Base-by-base conservation (phyloP, 1,284 basidiomycete species). In the Salmacisia buchloeana region DNA sequence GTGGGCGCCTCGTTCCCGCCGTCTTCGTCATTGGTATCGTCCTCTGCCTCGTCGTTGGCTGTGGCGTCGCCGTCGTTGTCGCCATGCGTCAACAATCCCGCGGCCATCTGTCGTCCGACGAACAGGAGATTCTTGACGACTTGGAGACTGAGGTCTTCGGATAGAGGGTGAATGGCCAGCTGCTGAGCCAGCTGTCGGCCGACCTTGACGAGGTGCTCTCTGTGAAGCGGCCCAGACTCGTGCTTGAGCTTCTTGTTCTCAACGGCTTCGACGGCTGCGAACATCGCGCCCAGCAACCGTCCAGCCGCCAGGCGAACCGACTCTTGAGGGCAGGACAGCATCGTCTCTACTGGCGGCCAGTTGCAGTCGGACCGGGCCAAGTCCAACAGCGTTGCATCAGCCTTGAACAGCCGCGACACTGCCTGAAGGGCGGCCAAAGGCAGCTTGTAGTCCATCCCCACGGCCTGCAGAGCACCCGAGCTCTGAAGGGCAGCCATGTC, bases 111-210 rank as follows among this genome's bases (percentile, higher is more conserved):
- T 81, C 91, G 92, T 33, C 90, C 90, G 34, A 96, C 83, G 76
- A 89, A 96, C 75, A 96, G 92, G 15, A 98, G 81, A 70, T 97
- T 93, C 83, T 97, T 97, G 75, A 97, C 92, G 15, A 92, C 83
- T 81, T 97, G 92, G 67, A 96, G 81, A 61, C 88, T 85, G 18
- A 94, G 83, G 3, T 85, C 81, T 41, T 88, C 87, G 71, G 93
- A 91, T 41, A 97, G 82, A 69, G 98, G 84, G 79, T 97, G 88
- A 56, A 88, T 80, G 62, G 87, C 89, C 35, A 89, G 82, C 79
- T 91, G 92, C 68, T 85, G 84, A 1, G 92, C 89, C 5, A 45
- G 25, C 58, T 59, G 31, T 33, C 34, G 31, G 49, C 49, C 49
- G 27, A 29, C 34, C 49, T 54, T 31, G 27, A 27, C 27, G 27